Evolutionary conservation across 2,329 filamentous ascomycete genomes (phyloP).

Genomic region (Leptosphaerulina australis): DNA sequence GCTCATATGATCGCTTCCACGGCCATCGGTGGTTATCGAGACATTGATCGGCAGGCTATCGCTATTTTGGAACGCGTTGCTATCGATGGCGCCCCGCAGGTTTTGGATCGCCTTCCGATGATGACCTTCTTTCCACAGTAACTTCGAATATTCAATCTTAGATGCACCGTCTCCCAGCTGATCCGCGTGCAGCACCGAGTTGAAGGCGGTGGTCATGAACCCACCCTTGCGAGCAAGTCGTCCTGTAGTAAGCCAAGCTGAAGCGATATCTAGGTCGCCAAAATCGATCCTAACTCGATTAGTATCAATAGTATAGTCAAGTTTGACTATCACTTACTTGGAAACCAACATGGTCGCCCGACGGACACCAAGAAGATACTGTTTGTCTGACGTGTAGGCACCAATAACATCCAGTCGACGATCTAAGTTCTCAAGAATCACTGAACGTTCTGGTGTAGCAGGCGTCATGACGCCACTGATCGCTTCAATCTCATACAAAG

Average conservation of each 20-base stretch:
- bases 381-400: conserved; percentile 89
- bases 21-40: conserved; percentile 48
- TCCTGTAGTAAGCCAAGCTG: conserved; percentile 84
- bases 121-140: conserved; percentile 92
- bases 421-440: conserved; percentile 63
- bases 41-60: conserved; percentile 46
- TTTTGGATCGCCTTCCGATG: conserved; percentile 94
- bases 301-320: conserved; percentile 11
- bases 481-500: conserved; percentile 83
- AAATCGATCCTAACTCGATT: conserved; percentile 59
- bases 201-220: conserved; percentile 85
- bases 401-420: conserved; percentile 87
- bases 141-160: conserved; percentile 89
- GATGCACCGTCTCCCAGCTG: conserved; percentile 83
- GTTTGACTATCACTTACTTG: conserved; percentile 57
- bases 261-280: conserved; percentile 74
- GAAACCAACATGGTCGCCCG: conserved; percentile 85
- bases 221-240: conserved; percentile 85
- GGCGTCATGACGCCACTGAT: conserved; percentile 60
- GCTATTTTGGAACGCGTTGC: conserved; percentile 71
- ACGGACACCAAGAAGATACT: conserved; percentile 85
- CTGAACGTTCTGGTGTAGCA: conserved; percentile 43
- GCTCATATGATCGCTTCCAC: conserved; percentile 54
- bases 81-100: conserved; percentile 82
- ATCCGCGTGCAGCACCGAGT: conserved; percentile 87